phyloP scores from a whole-genome alignment of 2,329 filamentous ascomycete species.

The Cladosporium sp. region DNA sequence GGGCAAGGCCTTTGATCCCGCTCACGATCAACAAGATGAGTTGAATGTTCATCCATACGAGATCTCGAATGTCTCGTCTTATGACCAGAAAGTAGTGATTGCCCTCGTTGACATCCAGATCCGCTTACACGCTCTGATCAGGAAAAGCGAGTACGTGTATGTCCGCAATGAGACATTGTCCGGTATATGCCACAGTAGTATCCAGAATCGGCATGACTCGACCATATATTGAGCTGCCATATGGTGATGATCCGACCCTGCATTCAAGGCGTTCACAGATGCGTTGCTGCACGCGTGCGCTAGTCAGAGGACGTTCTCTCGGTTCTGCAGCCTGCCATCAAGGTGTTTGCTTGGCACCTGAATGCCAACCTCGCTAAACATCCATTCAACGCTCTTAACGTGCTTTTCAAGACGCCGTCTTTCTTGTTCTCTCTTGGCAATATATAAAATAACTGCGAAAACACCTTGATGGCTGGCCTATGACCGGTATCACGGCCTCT shows the following conservation, averaged over 20 bases:
- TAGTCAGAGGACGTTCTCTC: background rate
- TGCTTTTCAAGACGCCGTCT: constrained; percentile 9
- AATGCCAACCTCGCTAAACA: constrained; percentile 2
- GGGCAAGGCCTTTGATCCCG: background rate
- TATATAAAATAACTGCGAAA: background rate
- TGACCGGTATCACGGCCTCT: background rate
- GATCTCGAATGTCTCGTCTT: background rate
- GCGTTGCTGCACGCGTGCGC: background rate
- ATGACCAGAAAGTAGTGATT: background rate
- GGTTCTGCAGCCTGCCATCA: constrained; percentile 7
- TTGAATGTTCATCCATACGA: background rate
- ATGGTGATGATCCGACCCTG: background rate
- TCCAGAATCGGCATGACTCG: background rate
- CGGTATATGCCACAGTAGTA: background rate
- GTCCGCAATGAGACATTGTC: background rate
- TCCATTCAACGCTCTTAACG: constrained; percentile 10
- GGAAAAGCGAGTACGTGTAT: background rate
- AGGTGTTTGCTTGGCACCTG: constrained; percentile 13
- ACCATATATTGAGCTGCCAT: background rate
- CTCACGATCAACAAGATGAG: background rate
- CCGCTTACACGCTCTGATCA: background rate
- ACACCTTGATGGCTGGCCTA: background rate
- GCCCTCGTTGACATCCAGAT: background rate
- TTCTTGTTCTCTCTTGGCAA: constrained; percentile 11
- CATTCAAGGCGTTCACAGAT: background rate